A percentile compares a stretch with the other conserved stretches of the same genome.
These are phyloP conservation scores for Babjeviella inositovora DNA, from an alignment of 805 yeast species.

Conservation along the genomic window DNA sequence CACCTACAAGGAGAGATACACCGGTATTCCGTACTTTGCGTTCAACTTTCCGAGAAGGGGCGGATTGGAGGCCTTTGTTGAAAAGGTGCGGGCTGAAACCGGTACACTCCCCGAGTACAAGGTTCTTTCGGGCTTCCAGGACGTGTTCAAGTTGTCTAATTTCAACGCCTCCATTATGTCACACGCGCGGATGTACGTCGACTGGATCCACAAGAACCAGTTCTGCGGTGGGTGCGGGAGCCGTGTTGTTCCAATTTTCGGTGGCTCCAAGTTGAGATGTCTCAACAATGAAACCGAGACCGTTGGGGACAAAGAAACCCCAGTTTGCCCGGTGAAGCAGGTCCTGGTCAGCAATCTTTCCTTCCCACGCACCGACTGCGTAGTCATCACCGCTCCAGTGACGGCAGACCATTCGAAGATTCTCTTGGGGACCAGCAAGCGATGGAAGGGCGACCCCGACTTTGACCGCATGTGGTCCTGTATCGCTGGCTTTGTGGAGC, in stretches of 20 bases:
- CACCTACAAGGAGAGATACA: conserved; percentile 28
- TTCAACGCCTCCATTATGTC: conserved; percentile 54
- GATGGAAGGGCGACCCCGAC: conserved; percentile 36
- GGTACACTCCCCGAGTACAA: conserved; percentile 3
- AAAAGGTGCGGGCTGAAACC: conserved; percentile 4
- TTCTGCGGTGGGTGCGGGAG: conserved; percentile 85
- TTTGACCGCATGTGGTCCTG: conserved; percentile 60
- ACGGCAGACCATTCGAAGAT: conserved; percentile 43
- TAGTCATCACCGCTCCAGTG: conserved; percentile 67
- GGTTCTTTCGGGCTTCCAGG: conserved; percentile 11
- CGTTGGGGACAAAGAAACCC: no score
- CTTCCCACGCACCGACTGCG: conserved; percentile 89
- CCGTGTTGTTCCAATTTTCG: conserved; percentile 41
- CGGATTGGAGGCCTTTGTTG: conserved; percentile 6
- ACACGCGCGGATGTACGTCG: conserved; percentile 71
- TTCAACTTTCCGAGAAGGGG: conserved; percentile 27
- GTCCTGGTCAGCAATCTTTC: conserved; percentile 53
- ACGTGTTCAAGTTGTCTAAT: conserved; percentile 14
- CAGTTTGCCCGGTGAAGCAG: conserved; percentile 22
- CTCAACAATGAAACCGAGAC: conserved; percentile 7
- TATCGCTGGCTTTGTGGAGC: conserved; percentile 93
- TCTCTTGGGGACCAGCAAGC: conserved; percentile 53
- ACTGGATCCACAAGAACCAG: conserved; percentile 63
- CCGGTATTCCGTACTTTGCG: conserved; percentile 51
- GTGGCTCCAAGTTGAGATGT: conserved; percentile 49